Base-by-base conservation (phyloP, 305 asterid genomes). In the Fraxinus greggii region DNA sequence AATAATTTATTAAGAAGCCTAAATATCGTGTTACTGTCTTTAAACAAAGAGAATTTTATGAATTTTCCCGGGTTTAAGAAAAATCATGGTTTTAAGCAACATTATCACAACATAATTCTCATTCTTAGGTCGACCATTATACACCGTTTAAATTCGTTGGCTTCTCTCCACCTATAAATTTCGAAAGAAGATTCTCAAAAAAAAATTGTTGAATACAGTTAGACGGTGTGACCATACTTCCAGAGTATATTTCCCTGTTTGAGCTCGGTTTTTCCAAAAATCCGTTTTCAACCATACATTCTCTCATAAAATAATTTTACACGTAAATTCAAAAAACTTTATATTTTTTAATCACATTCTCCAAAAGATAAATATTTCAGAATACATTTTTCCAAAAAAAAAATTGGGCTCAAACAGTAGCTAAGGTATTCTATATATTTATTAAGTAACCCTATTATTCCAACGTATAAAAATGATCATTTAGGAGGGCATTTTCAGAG, bases 11-110 rank as follows among this genome's bases (percentile, higher is more conserved):
- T 19, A 10, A 74, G 23, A 17, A 38, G 54, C 80, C 40, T 7
- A 7, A 24, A 73, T 40, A 78, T 21, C 42, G 40, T 42, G 48
- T 17, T 8, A 31, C 23, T 7, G 36, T 10, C 45, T 78, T 76
- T 54, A 23, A 19, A 33, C n/a, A 67, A 61, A 69, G 31, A 84
- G n/a, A 81, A 51, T 19, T 76, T 48, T 40, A 72, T 54, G 26
- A 54, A n/a, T 54, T 54, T 54, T 6, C 26, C 26, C 0, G 2
- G 21, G 65, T 6, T 54, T 5, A n/a, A n/a, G 26, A 54, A 54
- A 54, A 54, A 5, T 19, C 65, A 1, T 54, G 65, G 33, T 12
- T 59, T 61, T 8, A 61, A 19, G 31, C 31, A 9, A 61, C 28
- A 23, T 61, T 8, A 61, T 61, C 33, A 12, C 33, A 63, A 9